These are phyloP conservation scores for Globisporangium sylvaticum DNA, from an alignment of 352 stramenopile species.

Conservation along the genomic window DNA sequence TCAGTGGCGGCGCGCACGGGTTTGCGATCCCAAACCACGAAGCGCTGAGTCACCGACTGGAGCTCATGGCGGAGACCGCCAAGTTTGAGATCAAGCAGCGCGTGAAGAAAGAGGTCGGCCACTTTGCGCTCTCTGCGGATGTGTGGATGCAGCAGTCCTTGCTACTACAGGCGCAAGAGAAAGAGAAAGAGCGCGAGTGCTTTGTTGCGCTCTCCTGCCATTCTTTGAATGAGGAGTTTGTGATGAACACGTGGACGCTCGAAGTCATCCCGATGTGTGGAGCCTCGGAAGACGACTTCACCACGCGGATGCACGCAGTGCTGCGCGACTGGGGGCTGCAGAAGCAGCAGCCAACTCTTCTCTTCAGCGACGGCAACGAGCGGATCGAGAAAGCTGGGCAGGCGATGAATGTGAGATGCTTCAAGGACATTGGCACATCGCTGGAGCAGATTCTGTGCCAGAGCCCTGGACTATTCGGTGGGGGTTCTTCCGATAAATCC, in stretches of 20 bases:
- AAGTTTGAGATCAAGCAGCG: constrained; percentile 35
- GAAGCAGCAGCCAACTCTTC: constrained; percentile 12
- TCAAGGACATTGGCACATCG: constrained; percentile 18
- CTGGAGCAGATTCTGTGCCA: constrained; percentile 16
- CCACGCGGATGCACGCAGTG: constrained; percentile 4
- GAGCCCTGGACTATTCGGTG: not conserved
- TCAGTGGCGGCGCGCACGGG: constrained; percentile 6
- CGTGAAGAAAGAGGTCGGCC: constrained; percentile 26
- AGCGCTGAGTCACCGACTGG: constrained; percentile 26
- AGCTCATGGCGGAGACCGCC: constrained; percentile 31
- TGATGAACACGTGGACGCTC: constrained; percentile 19
- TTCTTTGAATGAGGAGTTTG: constrained; percentile 31
- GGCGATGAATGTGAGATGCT: constrained; percentile 6
- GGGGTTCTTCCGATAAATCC: not conserved
- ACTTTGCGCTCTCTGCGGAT: constrained; percentile 26
- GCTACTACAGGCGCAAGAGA: not conserved
- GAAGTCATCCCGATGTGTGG: constrained; percentile 23
- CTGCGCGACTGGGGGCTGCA: constrained; percentile 26
- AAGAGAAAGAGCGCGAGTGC: not conserved
- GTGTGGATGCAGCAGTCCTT: constrained; percentile 13
- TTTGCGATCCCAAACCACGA: constrained; percentile 27
- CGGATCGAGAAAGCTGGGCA: not conserved
- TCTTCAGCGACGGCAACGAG: constrained; percentile 16
- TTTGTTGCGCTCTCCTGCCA: constrained; percentile 24
- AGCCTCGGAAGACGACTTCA: constrained; percentile 2